A percentile compares a stretch with the other conserved stretches of the same genome.
These are phyloP conservation scores for Umbelopsis sp. DNA, from an alignment of 192 early-diverging fungal species.

Conservation along the genomic window DNA sequence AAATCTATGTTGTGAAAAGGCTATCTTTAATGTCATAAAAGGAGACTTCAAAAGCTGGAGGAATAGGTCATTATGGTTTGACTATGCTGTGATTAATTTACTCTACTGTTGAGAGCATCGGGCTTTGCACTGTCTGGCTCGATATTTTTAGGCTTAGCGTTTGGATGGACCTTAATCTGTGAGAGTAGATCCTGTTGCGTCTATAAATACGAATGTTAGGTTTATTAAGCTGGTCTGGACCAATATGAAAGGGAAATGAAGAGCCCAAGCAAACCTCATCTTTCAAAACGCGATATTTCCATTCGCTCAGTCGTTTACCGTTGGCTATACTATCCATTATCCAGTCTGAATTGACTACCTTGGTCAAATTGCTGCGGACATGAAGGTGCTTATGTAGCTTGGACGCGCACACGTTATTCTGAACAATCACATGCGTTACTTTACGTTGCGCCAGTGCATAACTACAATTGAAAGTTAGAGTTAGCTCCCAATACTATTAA, in stretches of 20 bases:
- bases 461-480: not conserved
- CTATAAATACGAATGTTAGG: not conserved
- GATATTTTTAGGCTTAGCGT: not conserved
- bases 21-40: too few relatives aligned
- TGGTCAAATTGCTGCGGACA: not conserved
- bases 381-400: not conserved
- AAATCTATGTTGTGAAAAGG: too few relatives aligned
- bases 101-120: too few relatives aligned
- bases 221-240: not conserved
- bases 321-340: conserved; percentile 11
- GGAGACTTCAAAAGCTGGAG: too few relatives aligned
- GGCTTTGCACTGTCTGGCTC: too few relatives aligned
- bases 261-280: not conserved
- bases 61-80: too few relatives aligned
- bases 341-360: not conserved
- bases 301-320: conserved; percentile 5
- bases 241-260: not conserved
- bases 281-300: conserved; percentile 4
- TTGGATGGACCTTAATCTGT: not conserved
- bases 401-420: not conserved
- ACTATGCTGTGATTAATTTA: too few relatives aligned
- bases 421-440: conserved; percentile 4
- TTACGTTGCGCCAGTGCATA: not conserved
- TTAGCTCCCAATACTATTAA: too few relatives aligned
- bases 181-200: not conserved